Evolutionary conservation across 352 stramenopile genomes (phyloP), one percentile per base, ranked within the genome.

Genomic region (Phytophthora crassamura): DNA sequence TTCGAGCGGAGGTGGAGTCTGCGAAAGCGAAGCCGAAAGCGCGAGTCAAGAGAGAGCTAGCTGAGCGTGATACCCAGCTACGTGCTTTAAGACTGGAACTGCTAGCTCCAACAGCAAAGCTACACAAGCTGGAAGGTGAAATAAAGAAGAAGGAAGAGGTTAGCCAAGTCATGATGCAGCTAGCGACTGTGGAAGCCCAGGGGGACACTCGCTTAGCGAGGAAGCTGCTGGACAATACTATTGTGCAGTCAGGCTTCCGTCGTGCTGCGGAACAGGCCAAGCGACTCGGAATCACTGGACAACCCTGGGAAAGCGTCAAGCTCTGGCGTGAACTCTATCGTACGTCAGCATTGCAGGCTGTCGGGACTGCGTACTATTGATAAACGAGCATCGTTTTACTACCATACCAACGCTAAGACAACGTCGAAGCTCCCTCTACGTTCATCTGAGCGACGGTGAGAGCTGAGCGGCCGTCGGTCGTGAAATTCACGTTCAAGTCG

Each of bases 241-340:
- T 79, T 35, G 35, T 69, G 1, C 63, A 66, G 9, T 62, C 68
- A 8, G 74, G 78, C 0, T 72, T 87, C 38, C 63, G 72, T 20
- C 74, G 78, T 34, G 68, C 78, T 7, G 48, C 78, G 3, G 72
- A 85, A n/a, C 76, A 87, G 30, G 74, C 74, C 2, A 59, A 68
- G 38, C 80, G 81, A 10, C 59, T 87, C 12, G 64, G 63, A 9
- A 74, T 79, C 1, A 56, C 20, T 16, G 54, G 46, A 0, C 70
- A 84, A 39, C 43, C 69, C 6, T 90, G 80, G 80, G 63, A 69
- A 6, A 45, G 86, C 12, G 59, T 88, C 33, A 86, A 89, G 45
- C 72, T 82, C 28, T 91, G 83, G 83, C 77, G 75, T 7, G 67
- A 75, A 1, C 75, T 91, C 2, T 85, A 89, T 49, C 74, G 83